Percentiles rank a stretch among this genome's conserved stretches.
Conservation (phyloP, 305 asterid species). For the Euphrasia arctica region DNA sequence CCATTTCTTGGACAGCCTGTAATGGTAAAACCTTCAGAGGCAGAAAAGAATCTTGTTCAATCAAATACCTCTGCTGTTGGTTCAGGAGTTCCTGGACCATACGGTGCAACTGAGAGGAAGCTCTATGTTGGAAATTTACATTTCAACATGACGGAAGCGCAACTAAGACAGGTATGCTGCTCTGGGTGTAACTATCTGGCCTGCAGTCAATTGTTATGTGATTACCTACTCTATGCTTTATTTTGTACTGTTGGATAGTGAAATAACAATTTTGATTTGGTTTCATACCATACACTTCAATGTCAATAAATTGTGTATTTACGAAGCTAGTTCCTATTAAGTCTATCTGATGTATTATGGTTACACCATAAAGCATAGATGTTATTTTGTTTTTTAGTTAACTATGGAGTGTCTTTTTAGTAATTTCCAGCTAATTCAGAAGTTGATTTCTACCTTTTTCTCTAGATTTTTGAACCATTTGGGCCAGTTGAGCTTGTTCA, state of each 20-base stretch:
- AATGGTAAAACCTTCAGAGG: slow-evolving; percentile 71
- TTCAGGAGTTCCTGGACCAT: slow-evolving; percentile 76
- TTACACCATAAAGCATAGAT: not conserved
- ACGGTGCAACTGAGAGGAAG: slow-evolving; percentile 88
- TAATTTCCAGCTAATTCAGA: slow-evolving; percentile 9
- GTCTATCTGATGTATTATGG: not conserved
- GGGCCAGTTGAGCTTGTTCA: slow-evolving; percentile 98
- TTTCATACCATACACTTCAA: not conserved
- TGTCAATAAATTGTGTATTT: not conserved
- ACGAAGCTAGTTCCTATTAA: not conserved
- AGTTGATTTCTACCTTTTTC: slow-evolving; percentile 9
- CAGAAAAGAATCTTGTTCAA: slow-evolving; percentile 97
- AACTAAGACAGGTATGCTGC: slow-evolving; percentile 76
- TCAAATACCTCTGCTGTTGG: slow-evolving; percentile 70
- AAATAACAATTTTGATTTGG: not conserved
- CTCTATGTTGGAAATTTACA: slow-evolving; percentile 93
- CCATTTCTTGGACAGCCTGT: slow-evolving; percentile 54
- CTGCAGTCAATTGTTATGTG: slow-evolving; percentile 1
- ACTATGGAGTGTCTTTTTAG: not conserved
- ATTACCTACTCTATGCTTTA: not conserved
- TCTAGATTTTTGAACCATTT: slow-evolving; percentile 91
- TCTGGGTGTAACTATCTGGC: slow-evolving; percentile 14
- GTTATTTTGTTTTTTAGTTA: not conserved
- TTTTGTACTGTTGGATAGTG: not conserved
- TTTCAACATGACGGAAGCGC: slow-evolving; percentile 89